Evolutionary conservation across 2,329 filamentous ascomycete genomes (phyloP), one percentile per base, ranked within the genome.

Genomic region (Zalaria obscura): DNA sequence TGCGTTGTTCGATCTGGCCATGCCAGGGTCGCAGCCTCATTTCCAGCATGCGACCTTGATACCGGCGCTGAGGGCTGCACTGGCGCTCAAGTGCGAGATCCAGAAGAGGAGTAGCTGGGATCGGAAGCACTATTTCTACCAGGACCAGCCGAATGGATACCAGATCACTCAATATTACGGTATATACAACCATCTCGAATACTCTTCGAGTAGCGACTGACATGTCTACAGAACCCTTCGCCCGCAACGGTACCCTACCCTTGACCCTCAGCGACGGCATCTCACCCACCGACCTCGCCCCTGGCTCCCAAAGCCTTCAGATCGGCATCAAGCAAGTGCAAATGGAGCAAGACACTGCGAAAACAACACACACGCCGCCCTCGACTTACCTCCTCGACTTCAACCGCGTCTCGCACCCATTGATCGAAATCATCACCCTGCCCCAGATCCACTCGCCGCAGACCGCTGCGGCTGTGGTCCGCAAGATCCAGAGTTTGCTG

Each of bases 111-210:
- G 87, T 60, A 76, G 76, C 41, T 98, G 95, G 64, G 91, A 98
- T 61, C 74, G 91, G 48, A 98, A 98, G 60, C 91, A 98, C 62
- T 98, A 98, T 63, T 96, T 98, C 62, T 94, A 95, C 68, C 93
- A 91, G 75, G 91, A 98, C 60, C 91, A 98, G 61, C 91, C 91
- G 1, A 75, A 85, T 0, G 91, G 91, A 0, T 98, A 98, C 61
- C 91, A 98, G 61, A 93, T 98, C 48, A 98, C 91, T 2, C 91
- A 98, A 57, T 96, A 89, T 65, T 95, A 96, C 59, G 69, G 70
- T 67, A 55, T 25, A 46, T 36, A 34, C 38, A 10, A 26, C 5
- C 3, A 11, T 32, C 29, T 32, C 29, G 7, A 7, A 7, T 3
- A n/a, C 29, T 32, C 29, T 32, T 6, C n/a, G 6, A 6, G 7